phyloP scores from a whole-genome alignment of 495 filamentous ascomycete genomes.

The Parathielavia appendiculata region DNA sequence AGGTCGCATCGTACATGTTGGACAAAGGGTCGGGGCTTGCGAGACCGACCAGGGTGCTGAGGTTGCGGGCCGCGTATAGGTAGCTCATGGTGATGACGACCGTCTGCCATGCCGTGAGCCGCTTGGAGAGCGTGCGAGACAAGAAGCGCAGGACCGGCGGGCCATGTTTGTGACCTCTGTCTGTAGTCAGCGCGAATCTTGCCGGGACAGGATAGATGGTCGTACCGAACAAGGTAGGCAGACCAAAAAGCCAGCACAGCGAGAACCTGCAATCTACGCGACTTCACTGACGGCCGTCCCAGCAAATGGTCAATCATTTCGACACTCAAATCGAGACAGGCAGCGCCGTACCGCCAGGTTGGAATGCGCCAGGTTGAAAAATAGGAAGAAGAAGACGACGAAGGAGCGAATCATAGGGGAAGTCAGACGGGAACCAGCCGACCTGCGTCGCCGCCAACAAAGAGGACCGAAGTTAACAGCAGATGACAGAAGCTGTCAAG shows the following conservation, averaged over 20 bases:
- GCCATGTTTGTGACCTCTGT: constrained; percentile 80
- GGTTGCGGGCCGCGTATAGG: constrained; percentile 87
- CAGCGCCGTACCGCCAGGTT: too few species aligned
- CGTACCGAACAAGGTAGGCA: constrained; percentile 68
- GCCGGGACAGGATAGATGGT: constrained; percentile 4
- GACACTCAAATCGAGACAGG: constrained; percentile 4
- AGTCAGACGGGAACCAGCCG: not conserved
- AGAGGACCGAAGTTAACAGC: not conserved
- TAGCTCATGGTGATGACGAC: constrained; percentile 83
- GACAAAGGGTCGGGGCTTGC: constrained; percentile 90
- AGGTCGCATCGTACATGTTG: constrained; percentile 89
- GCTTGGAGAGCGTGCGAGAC: constrained; percentile 59
- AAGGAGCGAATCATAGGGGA: too few species aligned
- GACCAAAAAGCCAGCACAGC: constrained; percentile 90
- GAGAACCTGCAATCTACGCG: constrained; percentile 88
- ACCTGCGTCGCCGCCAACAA: not conserved
- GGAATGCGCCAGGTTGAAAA: too few species aligned
- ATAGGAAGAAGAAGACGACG: too few species aligned
- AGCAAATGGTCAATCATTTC: constrained; percentile 76
- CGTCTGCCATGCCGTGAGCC: constrained; percentile 81
- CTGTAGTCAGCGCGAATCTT: not conserved
- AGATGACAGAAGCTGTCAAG: too few species aligned
- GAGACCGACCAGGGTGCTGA: constrained; percentile 83
- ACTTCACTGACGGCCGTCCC: constrained; percentile 82
- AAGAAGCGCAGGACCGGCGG: constrained; percentile 69